A percentile compares a stretch with the other conserved stretches of the same genome.
phyloP scores from a whole-genome alignment of 306 rosid species.

The Prunus padus region DNA sequence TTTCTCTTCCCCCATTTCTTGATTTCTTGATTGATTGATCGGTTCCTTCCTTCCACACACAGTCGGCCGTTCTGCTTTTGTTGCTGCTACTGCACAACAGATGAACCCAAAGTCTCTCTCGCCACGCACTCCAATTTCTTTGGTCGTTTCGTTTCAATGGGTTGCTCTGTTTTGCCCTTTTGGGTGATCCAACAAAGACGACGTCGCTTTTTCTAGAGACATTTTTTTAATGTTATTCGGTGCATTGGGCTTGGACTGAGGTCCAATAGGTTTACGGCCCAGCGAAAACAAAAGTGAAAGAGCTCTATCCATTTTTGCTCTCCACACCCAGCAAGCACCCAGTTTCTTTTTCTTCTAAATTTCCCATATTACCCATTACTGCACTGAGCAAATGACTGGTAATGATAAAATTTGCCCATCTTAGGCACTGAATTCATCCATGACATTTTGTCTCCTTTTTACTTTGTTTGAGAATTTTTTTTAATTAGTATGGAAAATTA shows the following conservation, averaged over 20 bases:
- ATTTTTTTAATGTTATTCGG: neutral
- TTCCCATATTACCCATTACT: no score
- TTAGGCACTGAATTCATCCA: no score
- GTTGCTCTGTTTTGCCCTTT: neutral
- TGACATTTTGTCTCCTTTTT: no score
- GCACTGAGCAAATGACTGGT: no score
- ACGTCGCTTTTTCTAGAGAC: neutral
- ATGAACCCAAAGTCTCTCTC: neutral
- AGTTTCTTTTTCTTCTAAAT: no score
- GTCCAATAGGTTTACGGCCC: neutral
- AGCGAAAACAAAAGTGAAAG: no score
- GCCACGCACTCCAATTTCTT: neutral
- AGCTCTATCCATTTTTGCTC: no score
- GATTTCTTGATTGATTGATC: neutral
- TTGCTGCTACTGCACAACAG: neutral
- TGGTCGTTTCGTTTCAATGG: neutral
- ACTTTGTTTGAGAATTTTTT: no score
- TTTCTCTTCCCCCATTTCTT: conserved; percentile 62
- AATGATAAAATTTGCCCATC: no score
- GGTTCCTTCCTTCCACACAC: neutral
- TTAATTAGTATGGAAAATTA: no score
- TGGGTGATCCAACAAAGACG: neutral
- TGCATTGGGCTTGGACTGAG: neutral
- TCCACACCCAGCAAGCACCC: no score
- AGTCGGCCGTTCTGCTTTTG: neutral